phyloP scores from a whole-genome alignment of 2,329 filamentous ascomycete genomes.

The Bipolaris sorokiniana region DNA sequence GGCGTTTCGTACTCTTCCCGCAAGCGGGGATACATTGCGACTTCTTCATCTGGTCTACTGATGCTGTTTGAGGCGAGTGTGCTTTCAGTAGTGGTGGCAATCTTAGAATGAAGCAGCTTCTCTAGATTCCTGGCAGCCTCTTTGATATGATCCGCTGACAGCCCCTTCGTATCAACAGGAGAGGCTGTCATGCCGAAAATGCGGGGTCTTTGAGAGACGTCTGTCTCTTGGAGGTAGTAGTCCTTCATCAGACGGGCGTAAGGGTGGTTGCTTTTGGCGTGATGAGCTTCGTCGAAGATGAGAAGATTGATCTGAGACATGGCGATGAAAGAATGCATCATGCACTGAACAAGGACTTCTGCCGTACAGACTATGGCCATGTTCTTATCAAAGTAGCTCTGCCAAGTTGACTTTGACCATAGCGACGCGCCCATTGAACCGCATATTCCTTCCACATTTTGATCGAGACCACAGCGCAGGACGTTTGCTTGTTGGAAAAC shows the following conservation, averaged over 20 bases:
- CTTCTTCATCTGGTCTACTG: conserved; percentile 64
- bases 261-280: conserved; percentile 90
- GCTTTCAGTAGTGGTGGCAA: conserved; percentile 75
- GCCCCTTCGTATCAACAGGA: conserved; percentile 77
- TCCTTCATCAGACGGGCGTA: conserved; percentile 91
- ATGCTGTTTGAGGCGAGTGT: conserved; percentile 65
- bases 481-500: conserved; percentile 90
- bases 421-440: conserved; percentile 70
- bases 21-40: conserved; percentile 63
- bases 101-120: conserved; percentile 76
- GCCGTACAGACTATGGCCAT: conserved; percentile 93
- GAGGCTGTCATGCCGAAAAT: conserved; percentile 98
- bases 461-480: conserved; percentile 78
- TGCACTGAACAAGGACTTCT: conserved; percentile 78
- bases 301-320: conserved; percentile 88
- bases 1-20: conserved; percentile 64
- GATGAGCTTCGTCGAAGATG: conserved; percentile 95
- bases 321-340: conserved; percentile 77
- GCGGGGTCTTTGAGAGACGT: conserved; percentile 64
- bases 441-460: conserved; percentile 74
- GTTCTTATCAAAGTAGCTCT: conserved; percentile 64
- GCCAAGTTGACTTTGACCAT: conserved; percentile 67
- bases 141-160: conserved; percentile 64
- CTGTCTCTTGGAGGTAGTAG: conserved; percentile 68
- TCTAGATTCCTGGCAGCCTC: conserved; percentile 77